These are phyloP conservation scores for Saturnispora zaruensis DNA, from an alignment of 805 yeast genomes.

Conservation along the genomic window DNA sequence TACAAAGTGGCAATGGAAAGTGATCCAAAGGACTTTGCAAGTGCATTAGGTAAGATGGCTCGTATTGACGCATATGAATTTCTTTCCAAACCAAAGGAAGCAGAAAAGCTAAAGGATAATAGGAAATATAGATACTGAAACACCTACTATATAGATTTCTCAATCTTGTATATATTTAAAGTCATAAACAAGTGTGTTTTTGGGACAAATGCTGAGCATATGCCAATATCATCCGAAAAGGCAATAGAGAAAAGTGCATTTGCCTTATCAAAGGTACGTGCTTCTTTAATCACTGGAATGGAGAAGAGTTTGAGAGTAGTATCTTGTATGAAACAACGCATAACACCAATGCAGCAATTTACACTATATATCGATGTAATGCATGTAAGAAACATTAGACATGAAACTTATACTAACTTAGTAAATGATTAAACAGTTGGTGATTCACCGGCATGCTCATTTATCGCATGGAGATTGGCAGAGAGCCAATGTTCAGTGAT, in stretches of 20 bases:
- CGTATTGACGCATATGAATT: slow-evolving; percentile 23
- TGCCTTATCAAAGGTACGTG: neutral
- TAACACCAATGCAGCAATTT: neutral
- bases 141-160: neutral
- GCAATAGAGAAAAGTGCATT: neutral
- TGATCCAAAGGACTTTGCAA: slow-evolving; percentile 20
- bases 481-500: slow-evolving; percentile 13
- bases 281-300: slow-evolving; percentile 3
- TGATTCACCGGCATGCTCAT: slow-evolving; percentile 24
- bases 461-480: slow-evolving; percentile 25
- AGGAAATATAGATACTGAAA: slow-evolving; percentile 14
- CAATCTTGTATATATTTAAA: neutral
- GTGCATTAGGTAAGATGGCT: slow-evolving; percentile 18
- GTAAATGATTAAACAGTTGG: slow-evolving; percentile 20
- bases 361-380: neutral
- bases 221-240: neutral
- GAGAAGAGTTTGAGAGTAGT: slow-evolving; percentile 7
- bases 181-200: neutral
- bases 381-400: neutral
- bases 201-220: slow-evolving; percentile 1
- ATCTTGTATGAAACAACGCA: slow-evolving; percentile 9
- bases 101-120: slow-evolving; percentile 18
- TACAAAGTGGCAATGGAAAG: slow-evolving; percentile 20
- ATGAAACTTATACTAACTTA: neutral
- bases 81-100: slow-evolving; percentile 22